Evolutionary conservation across 352 stramenopile species (phyloP), one percentile per base, ranked within the genome.

Genomic region (Phytophthora kernoviae): DNA sequence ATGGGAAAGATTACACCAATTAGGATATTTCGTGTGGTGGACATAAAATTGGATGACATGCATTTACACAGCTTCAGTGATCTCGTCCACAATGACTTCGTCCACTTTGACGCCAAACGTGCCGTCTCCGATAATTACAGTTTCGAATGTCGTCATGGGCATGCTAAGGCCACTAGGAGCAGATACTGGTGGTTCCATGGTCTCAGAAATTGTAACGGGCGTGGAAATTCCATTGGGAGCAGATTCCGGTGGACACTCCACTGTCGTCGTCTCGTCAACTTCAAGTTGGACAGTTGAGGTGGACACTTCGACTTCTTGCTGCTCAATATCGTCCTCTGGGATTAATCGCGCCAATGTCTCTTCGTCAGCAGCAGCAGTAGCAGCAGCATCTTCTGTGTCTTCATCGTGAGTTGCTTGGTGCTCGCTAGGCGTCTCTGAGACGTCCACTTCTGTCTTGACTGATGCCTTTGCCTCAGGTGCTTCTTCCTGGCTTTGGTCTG

Each of bases 21-120:
- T 39, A n/a, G 33, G 33, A 39, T 43, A 21, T 43, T 24, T 22
- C 49, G 30, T 47, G 64, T 73, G 18, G 11, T 46, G 24, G 24
- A 30, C 24, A 30, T 6, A 6, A 30, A 30, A 7, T 5, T 34
- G 65, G 53, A 65, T 37, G 43, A 34, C 43, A 26, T 57, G 48
- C 53, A 69, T 50, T 63, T 68, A 85, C 7, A 88, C 78, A 5
- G 78, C 71, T 24, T 88, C 78, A 0, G 63, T 83, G 56, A 88
- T 84, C 54, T 88, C 78, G 40, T 88, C 78, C 22, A 84, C 49
- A 11, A 88, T 70, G 37, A 86, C 73, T 24, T 71, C 68, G 41
- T 82, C 75, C 48, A 77, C 73, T 51, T 75, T 84, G 58, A 80
- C 70, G 17, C 70, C 73, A 44, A 78, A 68, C 21, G 70, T 79